These are phyloP conservation scores for Silene vulgaris DNA, from an alignment of 179 eudicot genomes.

Conservation along the genomic window DNA sequence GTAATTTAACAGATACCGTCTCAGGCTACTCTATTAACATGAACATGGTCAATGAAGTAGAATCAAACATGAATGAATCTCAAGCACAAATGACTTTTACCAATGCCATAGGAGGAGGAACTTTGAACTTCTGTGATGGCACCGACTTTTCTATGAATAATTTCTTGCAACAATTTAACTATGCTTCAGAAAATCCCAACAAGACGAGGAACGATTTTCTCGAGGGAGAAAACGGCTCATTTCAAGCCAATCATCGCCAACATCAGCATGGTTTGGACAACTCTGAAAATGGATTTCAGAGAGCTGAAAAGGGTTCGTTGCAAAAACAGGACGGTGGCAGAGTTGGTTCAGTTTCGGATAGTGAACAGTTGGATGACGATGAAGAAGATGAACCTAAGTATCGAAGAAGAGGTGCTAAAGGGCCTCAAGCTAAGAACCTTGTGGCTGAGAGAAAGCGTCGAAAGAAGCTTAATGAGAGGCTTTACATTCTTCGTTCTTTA, in stretches of 20 bases:
- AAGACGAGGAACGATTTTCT: slow-evolving; percentile 33
- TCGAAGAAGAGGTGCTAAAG: slow-evolving; percentile 50
- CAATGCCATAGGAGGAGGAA: slow-evolving; percentile 21
- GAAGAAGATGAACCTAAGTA: slow-evolving; percentile 42
- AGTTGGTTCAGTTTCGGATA: slow-evolving; percentile 64
- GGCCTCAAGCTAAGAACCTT: slow-evolving; percentile 74
- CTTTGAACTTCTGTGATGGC: slow-evolving; percentile 30
- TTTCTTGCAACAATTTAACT: slow-evolving; percentile 40
- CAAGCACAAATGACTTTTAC: slow-evolving; percentile 33
- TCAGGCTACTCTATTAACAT: slow-evolving; percentile 30
- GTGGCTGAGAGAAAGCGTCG: slow-evolving; percentile 81
- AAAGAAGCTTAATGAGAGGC: slow-evolving; percentile 88
- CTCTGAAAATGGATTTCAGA: slow-evolving; percentile 28
- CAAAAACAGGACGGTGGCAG: slow-evolving; percentile 37
- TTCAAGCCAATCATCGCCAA: slow-evolving; percentile 23
- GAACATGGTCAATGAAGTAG: slow-evolving; percentile 27
- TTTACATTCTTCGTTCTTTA: slow-evolving; percentile 65
- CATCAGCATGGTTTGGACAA: slow-evolving; percentile 21
- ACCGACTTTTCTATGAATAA: slow-evolving; percentile 36
- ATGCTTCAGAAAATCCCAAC: slow-evolving; percentile 27
- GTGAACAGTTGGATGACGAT: slow-evolving; percentile 66
- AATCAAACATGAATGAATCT: slow-evolving; percentile 21
- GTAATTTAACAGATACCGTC: slow-evolving; percentile 24
- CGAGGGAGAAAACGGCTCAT: slow-evolving; percentile 34
- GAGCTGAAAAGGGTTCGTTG: slow-evolving; percentile 32